Evolutionary conservation across 108 stramenopile genomes (phyloP).

Genomic region (Cylindrotheca closterium): DNA sequence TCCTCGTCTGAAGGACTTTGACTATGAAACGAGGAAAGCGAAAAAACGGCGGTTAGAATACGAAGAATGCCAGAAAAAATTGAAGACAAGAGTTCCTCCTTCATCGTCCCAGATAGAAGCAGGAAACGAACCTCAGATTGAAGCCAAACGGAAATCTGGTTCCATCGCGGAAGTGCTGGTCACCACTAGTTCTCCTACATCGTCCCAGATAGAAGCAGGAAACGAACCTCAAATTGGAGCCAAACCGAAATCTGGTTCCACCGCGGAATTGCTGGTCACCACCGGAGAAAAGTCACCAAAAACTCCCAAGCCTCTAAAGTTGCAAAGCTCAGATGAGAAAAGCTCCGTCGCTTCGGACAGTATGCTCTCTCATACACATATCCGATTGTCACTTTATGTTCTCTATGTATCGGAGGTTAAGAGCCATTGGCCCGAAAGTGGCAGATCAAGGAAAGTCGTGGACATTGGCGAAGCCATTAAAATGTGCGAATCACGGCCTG

Average conservation of each 20-base stretch:
- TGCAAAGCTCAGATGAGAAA: constrained; percentile 37
- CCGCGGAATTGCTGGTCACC: background rate
- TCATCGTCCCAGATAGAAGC: too few relatives aligned
- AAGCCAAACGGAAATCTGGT: background rate
- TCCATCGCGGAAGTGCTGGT: background rate
- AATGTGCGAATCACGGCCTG: constrained; percentile 59
- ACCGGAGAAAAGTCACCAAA: background rate
- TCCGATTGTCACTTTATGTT: constrained; percentile 75
- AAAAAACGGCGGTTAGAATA: constrained; percentile 59
- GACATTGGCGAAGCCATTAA: constrained; percentile 79
- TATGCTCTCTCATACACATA: constrained; percentile 43
- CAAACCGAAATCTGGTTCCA: background rate
- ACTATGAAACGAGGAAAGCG: constrained; percentile 82
- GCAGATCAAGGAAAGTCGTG: constrained; percentile 70
- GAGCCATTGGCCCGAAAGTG: constrained; percentile 83
- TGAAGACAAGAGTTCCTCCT: constrained; percentile 1
- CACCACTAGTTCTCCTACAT: background rate
- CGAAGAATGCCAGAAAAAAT: constrained; percentile 31
- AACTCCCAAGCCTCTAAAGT: background rate
- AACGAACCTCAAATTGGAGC: background rate
- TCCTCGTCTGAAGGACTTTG: constrained; percentile 56
- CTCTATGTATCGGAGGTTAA: constrained; percentile 82
- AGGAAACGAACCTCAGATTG: background rate
- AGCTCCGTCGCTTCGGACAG: constrained; percentile 42
- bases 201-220: too few relatives aligned